These are phyloP conservation scores for Filobasidium wieringae DNA, from an alignment of 768 basidiomycete genomes.

Conservation along the genomic window DNA sequence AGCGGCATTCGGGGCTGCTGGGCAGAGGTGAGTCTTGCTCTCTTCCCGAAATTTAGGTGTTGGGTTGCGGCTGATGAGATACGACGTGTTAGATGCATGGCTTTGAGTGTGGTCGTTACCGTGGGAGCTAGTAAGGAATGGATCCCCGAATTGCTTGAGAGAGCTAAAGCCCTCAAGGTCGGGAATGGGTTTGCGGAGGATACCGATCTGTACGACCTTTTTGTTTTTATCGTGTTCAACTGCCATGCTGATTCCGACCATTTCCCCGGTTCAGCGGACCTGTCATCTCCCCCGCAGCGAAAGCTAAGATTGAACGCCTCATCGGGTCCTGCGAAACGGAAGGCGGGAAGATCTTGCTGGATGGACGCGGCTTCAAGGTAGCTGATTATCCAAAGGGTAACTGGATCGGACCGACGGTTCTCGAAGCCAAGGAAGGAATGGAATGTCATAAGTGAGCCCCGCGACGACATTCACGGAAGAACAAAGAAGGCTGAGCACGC, in stretches of 20 bases:
- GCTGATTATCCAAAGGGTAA: constrained; percentile 74
- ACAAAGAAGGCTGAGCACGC: background rate
- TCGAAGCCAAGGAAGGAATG: constrained; percentile 74
- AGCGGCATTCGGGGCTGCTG: constrained; percentile 92
- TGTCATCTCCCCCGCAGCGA: constrained; percentile 60
- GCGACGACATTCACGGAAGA: constrained; percentile 8
- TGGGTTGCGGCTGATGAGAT: constrained; percentile 45
- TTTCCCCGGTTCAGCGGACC: constrained; percentile 42
- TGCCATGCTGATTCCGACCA: background rate
- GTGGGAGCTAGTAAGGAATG: constrained; percentile 68
- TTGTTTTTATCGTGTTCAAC: background rate
- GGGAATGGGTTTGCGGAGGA: constrained; percentile 80
- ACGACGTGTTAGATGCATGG: too few relatives aligned
- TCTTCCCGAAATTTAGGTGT: background rate
- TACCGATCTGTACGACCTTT: constrained; percentile 60
- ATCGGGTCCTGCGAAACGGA: constrained; percentile 52
- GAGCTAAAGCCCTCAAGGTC: constrained; percentile 66
- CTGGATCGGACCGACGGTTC: constrained; percentile 84
- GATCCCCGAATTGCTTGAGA: constrained; percentile 75
- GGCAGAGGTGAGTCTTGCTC: constrained; percentile 52
- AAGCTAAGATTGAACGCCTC: constrained; percentile 59
- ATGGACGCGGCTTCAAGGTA: constrained; percentile 63
- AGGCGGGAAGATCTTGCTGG: constrained; percentile 75
- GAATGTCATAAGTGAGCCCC: constrained; percentile 74
- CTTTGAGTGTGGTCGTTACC: constrained; percentile 15